These are phyloP conservation scores for Fusarium neocosmosporiellum DNA, from an alignment of 2,329 filamentous ascomycete genomes.

Conservation along the genomic window DNA sequence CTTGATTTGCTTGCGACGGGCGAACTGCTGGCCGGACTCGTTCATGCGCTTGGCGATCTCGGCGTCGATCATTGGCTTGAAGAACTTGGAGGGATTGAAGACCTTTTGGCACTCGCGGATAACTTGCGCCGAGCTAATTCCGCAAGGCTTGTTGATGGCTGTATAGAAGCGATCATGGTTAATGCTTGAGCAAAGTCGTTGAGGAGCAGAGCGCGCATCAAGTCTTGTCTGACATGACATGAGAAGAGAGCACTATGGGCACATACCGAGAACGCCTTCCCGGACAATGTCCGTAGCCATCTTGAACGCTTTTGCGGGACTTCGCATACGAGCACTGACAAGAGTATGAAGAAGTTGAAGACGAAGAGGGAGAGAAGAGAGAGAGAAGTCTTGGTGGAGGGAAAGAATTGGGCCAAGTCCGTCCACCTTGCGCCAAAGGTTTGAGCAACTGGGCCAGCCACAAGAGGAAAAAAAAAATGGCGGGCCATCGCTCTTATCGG, in stretches of 20 bases:
- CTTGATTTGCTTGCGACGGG: conserved; percentile 67
- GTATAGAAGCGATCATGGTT: conserved; percentile 21
- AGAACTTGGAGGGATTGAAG: conserved; percentile 84
- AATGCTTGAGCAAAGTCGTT: conserved; percentile 10
- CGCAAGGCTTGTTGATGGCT: conserved; percentile 95
- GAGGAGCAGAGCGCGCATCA: not conserved
- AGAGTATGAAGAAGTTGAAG: conserved; percentile 11
- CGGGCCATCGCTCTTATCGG: conserved; percentile 31
- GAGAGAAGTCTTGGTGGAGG: conserved; percentile 22
- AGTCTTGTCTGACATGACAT: conserved; percentile 3
- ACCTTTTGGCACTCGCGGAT: conserved; percentile 86
- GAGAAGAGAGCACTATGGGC: not conserved
- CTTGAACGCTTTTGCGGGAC: conserved; percentile 50
- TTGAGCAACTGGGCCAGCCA: not conserved
- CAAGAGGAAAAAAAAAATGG: not conserved
- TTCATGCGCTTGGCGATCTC: conserved; percentile 67
- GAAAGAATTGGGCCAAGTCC: conserved; percentile 17
- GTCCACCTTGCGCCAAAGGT: conserved; percentile 15
- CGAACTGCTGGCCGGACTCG: conserved; percentile 69
- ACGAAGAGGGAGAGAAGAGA: conserved; percentile 17
- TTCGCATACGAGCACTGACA: conserved; percentile 47
- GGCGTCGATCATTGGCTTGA: conserved; percentile 79
- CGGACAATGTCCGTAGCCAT: conserved; percentile 66
- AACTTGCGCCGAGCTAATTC: conserved; percentile 88
- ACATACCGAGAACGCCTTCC: conserved; percentile 69